phyloP scores from a whole-genome alignment of 2,329 filamentous ascomycete species.

The Hypocrella siamensis region DNA sequence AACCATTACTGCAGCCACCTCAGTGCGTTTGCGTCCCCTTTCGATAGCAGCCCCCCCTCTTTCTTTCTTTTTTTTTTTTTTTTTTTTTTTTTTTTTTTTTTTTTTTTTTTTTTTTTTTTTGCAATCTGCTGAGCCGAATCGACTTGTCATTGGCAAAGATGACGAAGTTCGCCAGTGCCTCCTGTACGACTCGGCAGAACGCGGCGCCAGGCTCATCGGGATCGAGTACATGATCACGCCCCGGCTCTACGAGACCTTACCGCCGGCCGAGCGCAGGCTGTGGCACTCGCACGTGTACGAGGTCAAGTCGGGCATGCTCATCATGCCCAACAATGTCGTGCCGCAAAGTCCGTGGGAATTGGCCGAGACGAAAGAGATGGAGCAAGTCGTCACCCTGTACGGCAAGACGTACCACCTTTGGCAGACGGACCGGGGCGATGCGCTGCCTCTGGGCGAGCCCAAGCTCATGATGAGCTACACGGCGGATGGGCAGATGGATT shows the following conservation, averaged over 20 bases:
- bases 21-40: conserved; percentile 23
- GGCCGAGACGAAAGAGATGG: conserved; percentile 70
- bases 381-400: conserved; percentile 57
- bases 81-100: too few species aligned
- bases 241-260: conserved; percentile 49
- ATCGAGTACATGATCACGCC: conserved; percentile 79
- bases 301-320: conserved; percentile 65
- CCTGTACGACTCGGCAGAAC: conserved; percentile 57
- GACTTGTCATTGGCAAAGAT: conserved; percentile 7
- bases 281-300: conserved; percentile 71
- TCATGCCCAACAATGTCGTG: conserved; percentile 51
- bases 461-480: conserved; percentile 40
- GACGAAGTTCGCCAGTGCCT: conserved; percentile 69
- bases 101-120: too few species aligned
- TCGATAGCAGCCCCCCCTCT: background rate
- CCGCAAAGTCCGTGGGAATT: conserved; percentile 53
- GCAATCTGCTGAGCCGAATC: conserved; percentile 1
- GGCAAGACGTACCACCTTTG: conserved; percentile 79
- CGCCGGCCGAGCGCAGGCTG: conserved; percentile 50
- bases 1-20: conserved; percentile 39
- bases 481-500: conserved; percentile 30
- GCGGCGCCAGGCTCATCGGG: conserved; percentile 60
- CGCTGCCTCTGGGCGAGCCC: conserved; percentile 33
- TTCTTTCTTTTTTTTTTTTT: too few species aligned
- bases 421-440: conserved; percentile 64